Conservation (phyloP, 441 rosid species). For the Melastoma candidum region DNA sequence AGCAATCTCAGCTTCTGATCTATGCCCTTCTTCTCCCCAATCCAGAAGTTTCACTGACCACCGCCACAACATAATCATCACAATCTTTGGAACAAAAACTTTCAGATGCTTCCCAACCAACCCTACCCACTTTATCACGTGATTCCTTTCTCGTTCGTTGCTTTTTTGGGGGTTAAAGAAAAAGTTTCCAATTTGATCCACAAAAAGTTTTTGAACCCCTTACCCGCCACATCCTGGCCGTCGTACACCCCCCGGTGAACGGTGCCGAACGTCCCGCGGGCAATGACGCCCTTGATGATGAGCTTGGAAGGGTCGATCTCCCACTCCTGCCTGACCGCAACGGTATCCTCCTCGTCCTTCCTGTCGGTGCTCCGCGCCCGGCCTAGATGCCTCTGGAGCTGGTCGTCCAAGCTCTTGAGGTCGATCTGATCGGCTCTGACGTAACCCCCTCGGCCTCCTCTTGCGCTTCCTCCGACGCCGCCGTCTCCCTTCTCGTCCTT, state of each 20-base stretch:
- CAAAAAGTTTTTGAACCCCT: background rate
- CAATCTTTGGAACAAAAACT: background rate
- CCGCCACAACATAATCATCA: conserved; percentile 3
- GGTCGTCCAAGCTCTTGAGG: conserved; percentile 51
- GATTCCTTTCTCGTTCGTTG: too few relatives aligned
- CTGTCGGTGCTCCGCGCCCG: conserved; percentile 27
- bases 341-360: background rate
- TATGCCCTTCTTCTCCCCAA: conserved; percentile 74
- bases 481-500: conserved; percentile 59
- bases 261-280: conserved; percentile 12
- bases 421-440: conserved; percentile 27
- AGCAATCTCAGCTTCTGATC: conserved; percentile 62
- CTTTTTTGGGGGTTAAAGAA: too few relatives aligned
- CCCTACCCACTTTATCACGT: too few relatives aligned
- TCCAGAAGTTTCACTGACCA: conserved; percentile 61
- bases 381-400: conserved; percentile 42
- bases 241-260: conserved; percentile 24
- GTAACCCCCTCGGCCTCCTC: conserved; percentile 42
- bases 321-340: conserved; percentile 15
- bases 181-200: background rate
- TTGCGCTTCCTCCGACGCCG: conserved; percentile 20
- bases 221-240: conserved; percentile 28
- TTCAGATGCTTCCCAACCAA: too few relatives aligned
- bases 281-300: conserved; percentile 15
- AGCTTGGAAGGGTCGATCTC: conserved; percentile 23